Percentiles rank a stretch among this genome's conserved stretches.
These are phyloP conservation scores for Candida peoriensis DNA, from an alignment of 805 yeast species.

Conservation along the genomic window DNA sequence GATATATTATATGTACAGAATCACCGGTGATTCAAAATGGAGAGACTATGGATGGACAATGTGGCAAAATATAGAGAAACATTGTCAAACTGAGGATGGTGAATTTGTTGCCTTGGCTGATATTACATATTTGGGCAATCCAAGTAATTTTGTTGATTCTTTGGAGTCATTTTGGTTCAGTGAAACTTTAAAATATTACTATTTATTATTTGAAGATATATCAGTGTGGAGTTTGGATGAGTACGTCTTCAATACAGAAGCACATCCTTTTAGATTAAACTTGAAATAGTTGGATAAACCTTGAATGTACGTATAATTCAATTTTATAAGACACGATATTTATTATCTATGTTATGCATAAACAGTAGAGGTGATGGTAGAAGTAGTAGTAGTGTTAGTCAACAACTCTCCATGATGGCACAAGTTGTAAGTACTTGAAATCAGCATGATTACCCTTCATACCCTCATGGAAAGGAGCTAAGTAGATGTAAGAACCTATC, in stretches of 20 bases:
- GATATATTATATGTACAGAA: conserved; percentile 50
- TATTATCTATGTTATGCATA: too few species aligned
- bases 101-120: conserved; percentile 36
- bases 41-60: conserved; percentile 48
- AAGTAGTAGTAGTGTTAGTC: neutral
- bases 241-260: conserved; percentile 56
- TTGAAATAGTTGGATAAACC: neutral
- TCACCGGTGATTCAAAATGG: conserved; percentile 56
- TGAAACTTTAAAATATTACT: conserved; percentile 54
- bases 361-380: too few species aligned
- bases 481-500: conserved; percentile 52
- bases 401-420: conserved; percentile 47
- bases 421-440: conserved; percentile 47
- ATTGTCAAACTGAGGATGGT: conserved; percentile 27
- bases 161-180: conserved; percentile 53
- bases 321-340: too few species aligned
- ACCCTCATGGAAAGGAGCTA: conserved; percentile 73
- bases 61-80: conserved; percentile 33
- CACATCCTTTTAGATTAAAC: conserved; percentile 47
- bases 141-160: conserved; percentile 27
- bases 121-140: conserved; percentile 28
- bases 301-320: neutral
- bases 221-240: conserved; percentile 43
- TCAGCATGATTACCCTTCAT: conserved; percentile 55
- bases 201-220: conserved; percentile 41